These are phyloP conservation scores for Fusarium bactridioides DNA, from an alignment of 2,329 filamentous ascomycete genomes.

Conservation along the genomic window DNA sequence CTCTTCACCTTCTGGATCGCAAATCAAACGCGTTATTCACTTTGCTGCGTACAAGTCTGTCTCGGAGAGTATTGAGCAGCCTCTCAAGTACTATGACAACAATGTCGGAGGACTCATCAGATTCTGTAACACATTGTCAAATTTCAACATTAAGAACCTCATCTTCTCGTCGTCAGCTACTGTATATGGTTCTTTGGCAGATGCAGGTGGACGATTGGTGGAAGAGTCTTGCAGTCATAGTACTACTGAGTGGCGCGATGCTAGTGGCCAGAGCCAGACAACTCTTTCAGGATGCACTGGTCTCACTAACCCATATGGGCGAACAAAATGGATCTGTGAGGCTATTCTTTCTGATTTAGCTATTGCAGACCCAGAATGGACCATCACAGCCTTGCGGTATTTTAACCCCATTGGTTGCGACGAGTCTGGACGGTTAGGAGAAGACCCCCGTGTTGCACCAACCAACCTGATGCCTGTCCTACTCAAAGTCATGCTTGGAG, in stretches of 20 bases:
- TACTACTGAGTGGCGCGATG: slow-evolving; percentile 51
- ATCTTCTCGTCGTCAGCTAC: slow-evolving; percentile 75
- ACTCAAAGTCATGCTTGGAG: slow-evolving; percentile 62
- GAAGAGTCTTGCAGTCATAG: slow-evolving; percentile 49
- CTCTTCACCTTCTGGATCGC: not conserved
- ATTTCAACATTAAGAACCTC: slow-evolving; percentile 64
- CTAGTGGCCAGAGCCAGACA: not conserved
- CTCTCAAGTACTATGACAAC: slow-evolving; percentile 72
- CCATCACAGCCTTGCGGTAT: slow-evolving; percentile 69
- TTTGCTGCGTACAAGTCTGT: slow-evolving; percentile 75
- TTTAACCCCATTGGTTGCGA: slow-evolving; percentile 75
- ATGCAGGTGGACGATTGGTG: slow-evolving; percentile 46
- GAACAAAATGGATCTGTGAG: slow-evolving; percentile 73
- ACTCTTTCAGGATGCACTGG: not conserved
- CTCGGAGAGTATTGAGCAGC: slow-evolving; percentile 66
- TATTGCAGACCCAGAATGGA: slow-evolving; percentile 66
- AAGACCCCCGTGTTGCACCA: slow-evolving; percentile 59
- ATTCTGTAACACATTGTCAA: slow-evolving; percentile 59
- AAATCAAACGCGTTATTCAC: slow-evolving; percentile 64
- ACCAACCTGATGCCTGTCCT: slow-evolving; percentile 1
- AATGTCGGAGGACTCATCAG: slow-evolving; percentile 66
- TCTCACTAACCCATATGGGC: slow-evolving; percentile 58
- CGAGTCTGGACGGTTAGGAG: slow-evolving; percentile 68
- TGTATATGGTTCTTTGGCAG: slow-evolving; percentile 67
- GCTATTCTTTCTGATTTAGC: slow-evolving; percentile 70